Base-by-base conservation (phyloP, 176 grass and related monocot genomes). In the Aegilops umbellulata region DNA sequence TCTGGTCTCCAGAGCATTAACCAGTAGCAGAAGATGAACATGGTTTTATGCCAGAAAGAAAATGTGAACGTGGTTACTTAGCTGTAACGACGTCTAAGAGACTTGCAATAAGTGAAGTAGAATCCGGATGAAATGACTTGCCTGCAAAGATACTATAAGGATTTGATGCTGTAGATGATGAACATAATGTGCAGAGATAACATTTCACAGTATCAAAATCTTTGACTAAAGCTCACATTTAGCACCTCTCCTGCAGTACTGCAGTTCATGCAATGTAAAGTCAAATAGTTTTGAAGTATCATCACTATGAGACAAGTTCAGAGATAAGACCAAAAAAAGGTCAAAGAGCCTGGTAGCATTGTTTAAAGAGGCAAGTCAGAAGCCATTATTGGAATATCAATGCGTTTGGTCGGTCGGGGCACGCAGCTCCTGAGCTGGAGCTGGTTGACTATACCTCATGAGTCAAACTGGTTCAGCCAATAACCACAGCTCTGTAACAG, bases 211-310 rank as follows among this genome's bases (percentile, higher is more conserved):
- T 78, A 47, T 47, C 13, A 47, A 47, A 47, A 47, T 47, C 44
- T 47, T 53, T 82, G 72, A 90, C 70, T 65, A 47, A 31, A 29
- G 51, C 63, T 86, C 27, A 64, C n/a, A 14, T 71, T 39, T 42
- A 46, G 9, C 73, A 47, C 83, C 31, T 49, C 73, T 22, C 71
- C 13, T 24, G n/a, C 53, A 53, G 49, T 53, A 19, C 8, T 16
- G 29, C 16, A 24, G 30, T 35, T 62, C n/a, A 36, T 75, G 44
- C 25, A 29, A 41, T 74, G 36, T 25, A 3, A 32, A 64, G 88
- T 90, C 84, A 90, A 90, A 87, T 74, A 83, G 20, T 90, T 83
- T 2, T 79, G 29, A 86, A 83, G 53, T 72, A 32, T 3, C 67
- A 84, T 29, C 76, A 16, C n/a, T 70, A 42, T 60, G 24, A 55